Evolutionary conservation across 2,329 filamentous ascomycete genomes (phyloP).

Genomic region (Fusarium oligoseptatum): DNA sequence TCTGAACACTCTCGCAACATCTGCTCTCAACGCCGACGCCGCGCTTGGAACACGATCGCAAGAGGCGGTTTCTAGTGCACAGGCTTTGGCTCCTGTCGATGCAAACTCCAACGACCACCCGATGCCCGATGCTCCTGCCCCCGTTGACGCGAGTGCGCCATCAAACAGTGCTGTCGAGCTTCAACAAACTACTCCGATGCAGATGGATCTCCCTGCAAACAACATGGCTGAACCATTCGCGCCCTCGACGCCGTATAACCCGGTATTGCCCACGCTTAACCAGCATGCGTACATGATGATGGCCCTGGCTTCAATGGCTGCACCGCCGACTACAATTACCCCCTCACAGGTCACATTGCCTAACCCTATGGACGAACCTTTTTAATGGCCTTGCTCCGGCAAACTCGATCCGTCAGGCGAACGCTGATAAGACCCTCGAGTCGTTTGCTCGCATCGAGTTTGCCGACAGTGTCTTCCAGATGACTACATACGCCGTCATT

Average conservation of each 20-base stretch:
- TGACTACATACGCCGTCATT: conserved; percentile 80
- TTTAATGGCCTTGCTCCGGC: conserved; percentile 47
- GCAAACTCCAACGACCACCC: conserved; percentile 34
- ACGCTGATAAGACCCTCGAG: conserved; percentile 61
- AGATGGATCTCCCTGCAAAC: conserved; percentile 31
- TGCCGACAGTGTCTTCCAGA: conserved; percentile 81
- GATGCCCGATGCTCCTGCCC: conserved; percentile 40
- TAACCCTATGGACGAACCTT: conserved; percentile 50
- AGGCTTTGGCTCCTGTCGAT: conserved; percentile 22
- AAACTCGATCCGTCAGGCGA: conserved; percentile 52
- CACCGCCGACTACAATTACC: conserved; percentile 59
- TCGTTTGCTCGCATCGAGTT: conserved; percentile 76
- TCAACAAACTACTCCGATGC: conserved; percentile 39
- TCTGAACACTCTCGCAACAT: conserved; percentile 1
- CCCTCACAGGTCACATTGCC: conserved; percentile 62
- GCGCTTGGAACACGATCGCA: conserved; percentile 31
- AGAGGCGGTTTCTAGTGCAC: conserved; percentile 33
- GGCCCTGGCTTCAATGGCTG: conserved; percentile 58
- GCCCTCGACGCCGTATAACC: conserved; percentile 52
- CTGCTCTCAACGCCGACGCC: conserved; percentile 25
- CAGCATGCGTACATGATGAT: conserved; percentile 61
- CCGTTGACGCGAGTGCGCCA: conserved; percentile 20
- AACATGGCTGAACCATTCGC: conserved; percentile 45
- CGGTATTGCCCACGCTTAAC: conserved; percentile 51
- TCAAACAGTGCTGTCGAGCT: conserved; percentile 15